Conservation (phyloP, 257 asterid genomes). For the Coffea eugenioides region DNA sequence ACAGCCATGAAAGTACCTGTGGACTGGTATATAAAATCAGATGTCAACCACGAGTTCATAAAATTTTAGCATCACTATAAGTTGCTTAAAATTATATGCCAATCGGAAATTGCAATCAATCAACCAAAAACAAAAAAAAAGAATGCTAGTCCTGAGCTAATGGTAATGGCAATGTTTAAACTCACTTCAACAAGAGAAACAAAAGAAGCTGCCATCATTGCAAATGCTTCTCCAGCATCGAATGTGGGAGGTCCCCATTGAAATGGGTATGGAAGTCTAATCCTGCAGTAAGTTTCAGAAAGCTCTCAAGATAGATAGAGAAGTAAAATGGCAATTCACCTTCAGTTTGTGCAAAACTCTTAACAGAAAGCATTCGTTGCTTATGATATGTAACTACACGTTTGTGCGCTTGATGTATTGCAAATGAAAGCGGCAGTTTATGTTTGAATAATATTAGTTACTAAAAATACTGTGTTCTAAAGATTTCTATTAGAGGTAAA, state of each 20-base stretch:
- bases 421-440: background rate
- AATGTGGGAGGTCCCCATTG: conserved; percentile 98
- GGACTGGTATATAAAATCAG: conserved; percentile 45
- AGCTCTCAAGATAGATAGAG: background rate
- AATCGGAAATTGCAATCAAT: background rate
- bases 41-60: background rate
- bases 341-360: background rate
- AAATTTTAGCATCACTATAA: background rate
- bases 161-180: background rate
- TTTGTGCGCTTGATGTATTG: background rate
- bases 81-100: background rate
- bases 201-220: conserved; percentile 94
- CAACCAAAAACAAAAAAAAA: background rate
- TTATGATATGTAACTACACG: background rate
- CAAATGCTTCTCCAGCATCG: conserved; percentile 90
- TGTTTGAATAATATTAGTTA: background rate
- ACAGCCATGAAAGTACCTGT: conserved; percentile 90
- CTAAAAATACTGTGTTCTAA: background rate
- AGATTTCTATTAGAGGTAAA: background rate
- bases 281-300: conserved; percentile 45
- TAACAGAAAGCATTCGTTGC: background rate
- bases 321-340: background rate
- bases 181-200: conserved; percentile 89
- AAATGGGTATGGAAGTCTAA: conserved; percentile 87
- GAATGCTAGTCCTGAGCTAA: background rate